phyloP scores from a whole-genome alignment of 2,329 filamentous ascomycete genomes.

The Colletotrichum siamense region DNA sequence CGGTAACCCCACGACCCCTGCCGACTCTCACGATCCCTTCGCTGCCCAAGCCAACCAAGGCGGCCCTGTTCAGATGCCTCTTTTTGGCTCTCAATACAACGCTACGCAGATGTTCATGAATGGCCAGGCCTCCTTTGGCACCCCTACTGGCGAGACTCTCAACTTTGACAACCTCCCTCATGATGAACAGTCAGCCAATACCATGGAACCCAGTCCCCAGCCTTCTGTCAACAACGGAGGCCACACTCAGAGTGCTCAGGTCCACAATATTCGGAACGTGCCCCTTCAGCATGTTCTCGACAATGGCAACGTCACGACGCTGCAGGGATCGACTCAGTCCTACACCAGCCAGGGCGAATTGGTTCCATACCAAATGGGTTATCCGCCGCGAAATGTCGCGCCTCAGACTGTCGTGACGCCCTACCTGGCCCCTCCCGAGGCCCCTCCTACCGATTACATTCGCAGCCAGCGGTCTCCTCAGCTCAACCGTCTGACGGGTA shows the following conservation, averaged over 20 bases:
- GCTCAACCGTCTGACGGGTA: conserved; percentile 41
- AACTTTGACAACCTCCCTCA: not conserved
- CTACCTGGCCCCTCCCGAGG: not conserved
- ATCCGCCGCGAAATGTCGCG: not conserved
- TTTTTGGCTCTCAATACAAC: conserved; percentile 1
- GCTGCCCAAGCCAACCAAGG: not conserved
- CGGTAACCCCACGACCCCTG: not conserved
- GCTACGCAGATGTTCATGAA: not conserved
- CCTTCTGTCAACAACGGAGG: not conserved
- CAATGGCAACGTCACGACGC: not conserved
- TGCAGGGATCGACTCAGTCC: not conserved
- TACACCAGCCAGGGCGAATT: not conserved
- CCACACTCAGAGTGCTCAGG: not conserved
- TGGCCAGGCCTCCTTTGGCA: not conserved
- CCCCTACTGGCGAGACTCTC: not conserved
- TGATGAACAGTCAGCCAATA: not conserved
- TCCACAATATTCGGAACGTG: not conserved
- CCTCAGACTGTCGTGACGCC: not conserved
- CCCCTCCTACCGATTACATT: conserved; percentile 23
- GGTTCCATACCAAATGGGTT: not conserved
- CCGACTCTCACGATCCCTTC: not conserved
- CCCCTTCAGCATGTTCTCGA: not conserved
- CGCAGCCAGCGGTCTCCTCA: conserved; percentile 37
- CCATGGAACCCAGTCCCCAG: not conserved
- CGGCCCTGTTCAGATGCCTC: not conserved